Conservation (phyloP, 1,284 basidiomycete species). For the Pseudozyma thailandica region DNA sequence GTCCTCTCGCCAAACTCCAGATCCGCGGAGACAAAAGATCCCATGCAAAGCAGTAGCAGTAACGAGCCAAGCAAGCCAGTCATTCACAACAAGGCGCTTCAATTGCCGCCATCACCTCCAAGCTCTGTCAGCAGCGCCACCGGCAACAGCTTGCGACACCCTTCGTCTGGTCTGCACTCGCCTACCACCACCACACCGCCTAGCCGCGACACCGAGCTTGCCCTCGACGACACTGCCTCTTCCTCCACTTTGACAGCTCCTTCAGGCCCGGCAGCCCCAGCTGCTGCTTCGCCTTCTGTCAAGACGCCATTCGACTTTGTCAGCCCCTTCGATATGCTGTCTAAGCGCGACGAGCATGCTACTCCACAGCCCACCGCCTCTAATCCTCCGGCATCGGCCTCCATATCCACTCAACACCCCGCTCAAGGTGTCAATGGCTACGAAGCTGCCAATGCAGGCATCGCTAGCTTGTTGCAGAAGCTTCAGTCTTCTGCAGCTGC, state of each 20-base stretch:
- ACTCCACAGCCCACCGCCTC: conserved; percentile 12
- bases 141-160: conserved; percentile 7
- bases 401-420: neutral
- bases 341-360: conserved; percentile 5
- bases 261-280: neutral
- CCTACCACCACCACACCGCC: conserved; percentile 12
- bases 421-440: conserved; percentile 6
- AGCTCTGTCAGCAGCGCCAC: conserved; percentile 37
- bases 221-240: neutral
- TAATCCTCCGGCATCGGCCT: neutral
- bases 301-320: conserved; percentile 43
- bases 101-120: conserved; percentile 36
- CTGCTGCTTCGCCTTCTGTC: conserved; percentile 11
- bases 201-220: neutral
- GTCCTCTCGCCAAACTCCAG: conserved; percentile 3
- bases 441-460: conserved; percentile 24
- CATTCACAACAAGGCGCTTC: conserved; percentile 25
- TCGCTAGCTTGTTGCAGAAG: conserved; percentile 26
- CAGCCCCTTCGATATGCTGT: conserved; percentile 41
- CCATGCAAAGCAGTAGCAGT: neutral
- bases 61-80: neutral
- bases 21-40: conserved; percentile 2
- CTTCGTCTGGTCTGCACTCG: conserved; percentile 15
- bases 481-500: conserved; percentile 17
- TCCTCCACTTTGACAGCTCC: no score